Evolutionary conservation across 2,329 filamentous ascomycete species (phyloP).

Genomic region (Epichloe hybrida): DNA sequence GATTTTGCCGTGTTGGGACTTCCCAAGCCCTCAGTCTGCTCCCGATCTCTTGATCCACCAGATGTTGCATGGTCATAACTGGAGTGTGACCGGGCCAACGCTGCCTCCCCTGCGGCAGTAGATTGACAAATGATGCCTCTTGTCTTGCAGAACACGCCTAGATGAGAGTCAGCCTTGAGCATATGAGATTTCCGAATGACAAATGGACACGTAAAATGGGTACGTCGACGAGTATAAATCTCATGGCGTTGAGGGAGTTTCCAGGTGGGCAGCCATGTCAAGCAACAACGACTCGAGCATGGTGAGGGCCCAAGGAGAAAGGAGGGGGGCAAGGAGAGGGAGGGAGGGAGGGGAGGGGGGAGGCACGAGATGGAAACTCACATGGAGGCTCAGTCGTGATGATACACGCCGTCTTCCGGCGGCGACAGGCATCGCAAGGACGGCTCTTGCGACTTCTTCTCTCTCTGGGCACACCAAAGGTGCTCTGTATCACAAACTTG

Average conservation of each 20-base stretch:
- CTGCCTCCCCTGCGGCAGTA: constrained; percentile 8
- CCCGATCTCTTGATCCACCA: background rate
- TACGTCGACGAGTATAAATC: background rate
- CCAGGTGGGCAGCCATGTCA: background rate
- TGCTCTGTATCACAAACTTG: constrained; percentile 28
- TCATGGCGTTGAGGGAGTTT: background rate
- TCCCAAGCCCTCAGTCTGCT: background rate
- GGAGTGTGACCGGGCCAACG: background rate
- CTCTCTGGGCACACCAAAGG: constrained; percentile 25
- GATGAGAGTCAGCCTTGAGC: background rate
- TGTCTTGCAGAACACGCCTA: constrained; percentile 22
- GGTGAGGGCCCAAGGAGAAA: background rate
- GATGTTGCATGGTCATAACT: background rate
- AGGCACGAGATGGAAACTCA: constrained; percentile 13
- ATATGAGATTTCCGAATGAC: background rate
- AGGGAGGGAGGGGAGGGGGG: no score
- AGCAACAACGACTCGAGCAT: background rate
- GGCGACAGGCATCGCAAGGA: constrained; percentile 31
- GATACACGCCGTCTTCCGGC: constrained; percentile 33
- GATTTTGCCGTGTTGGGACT: constrained; percentile 5
- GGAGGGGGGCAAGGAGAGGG: no score
- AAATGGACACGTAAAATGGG: background rate
- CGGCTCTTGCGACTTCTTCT: constrained; percentile 31
- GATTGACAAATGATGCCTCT: constrained; percentile 21
- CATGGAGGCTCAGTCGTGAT: constrained; percentile 30